These are phyloP conservation scores for Vaccinium myrtillus DNA, from an alignment of 148 eudicot species.

Conservation along the genomic window DNA sequence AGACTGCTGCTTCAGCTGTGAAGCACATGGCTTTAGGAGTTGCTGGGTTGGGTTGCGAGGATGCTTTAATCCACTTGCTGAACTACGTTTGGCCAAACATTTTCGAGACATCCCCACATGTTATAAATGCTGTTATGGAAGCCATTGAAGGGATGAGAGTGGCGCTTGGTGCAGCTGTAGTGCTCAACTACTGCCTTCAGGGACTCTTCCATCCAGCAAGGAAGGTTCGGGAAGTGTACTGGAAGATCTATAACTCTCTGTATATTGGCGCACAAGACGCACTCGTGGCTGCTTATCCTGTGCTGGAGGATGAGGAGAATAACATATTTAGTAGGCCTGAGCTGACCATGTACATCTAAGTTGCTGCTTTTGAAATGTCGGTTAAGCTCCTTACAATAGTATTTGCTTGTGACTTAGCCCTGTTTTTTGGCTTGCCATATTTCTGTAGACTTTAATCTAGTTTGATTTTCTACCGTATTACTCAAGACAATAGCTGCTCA, in stretches of 20 bases:
- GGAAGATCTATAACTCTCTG: slow-evolving; percentile 93
- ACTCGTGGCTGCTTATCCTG: slow-evolving; percentile 84
- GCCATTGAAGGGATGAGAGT: slow-evolving; percentile 98
- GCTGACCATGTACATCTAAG: slow-evolving; percentile 66
- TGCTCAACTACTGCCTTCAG: slow-evolving; percentile 88
- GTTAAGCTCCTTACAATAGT: neutral
- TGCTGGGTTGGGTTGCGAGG: slow-evolving; percentile 93
- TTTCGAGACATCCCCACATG: slow-evolving; percentile 93
- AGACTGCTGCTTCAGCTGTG: slow-evolving; percentile 95
- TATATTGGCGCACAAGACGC: slow-evolving; percentile 93
- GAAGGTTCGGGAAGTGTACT: slow-evolving; percentile 93
- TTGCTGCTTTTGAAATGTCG: neutral
- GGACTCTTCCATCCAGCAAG: slow-evolving; percentile 95
- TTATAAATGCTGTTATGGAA: slow-evolving; percentile 89
- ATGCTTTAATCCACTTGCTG: slow-evolving; percentile 74
- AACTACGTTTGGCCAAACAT: slow-evolving; percentile 95
- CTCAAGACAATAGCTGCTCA: neutral
- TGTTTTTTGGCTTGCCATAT: neutral
- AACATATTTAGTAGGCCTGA: slow-evolving; percentile 80
- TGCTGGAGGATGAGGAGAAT: slow-evolving; percentile 68
- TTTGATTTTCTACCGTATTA: neutral
- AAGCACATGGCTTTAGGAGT: slow-evolving; percentile 97
- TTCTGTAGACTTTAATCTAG: neutral
- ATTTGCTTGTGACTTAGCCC: neutral
- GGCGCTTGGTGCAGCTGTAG: slow-evolving; percentile 79